A percentile compares a stretch with the other conserved stretches of the same genome.
Conservation (phyloP, 1,284 basidiomycete genomes). For the Sparassis latifolia region DNA sequence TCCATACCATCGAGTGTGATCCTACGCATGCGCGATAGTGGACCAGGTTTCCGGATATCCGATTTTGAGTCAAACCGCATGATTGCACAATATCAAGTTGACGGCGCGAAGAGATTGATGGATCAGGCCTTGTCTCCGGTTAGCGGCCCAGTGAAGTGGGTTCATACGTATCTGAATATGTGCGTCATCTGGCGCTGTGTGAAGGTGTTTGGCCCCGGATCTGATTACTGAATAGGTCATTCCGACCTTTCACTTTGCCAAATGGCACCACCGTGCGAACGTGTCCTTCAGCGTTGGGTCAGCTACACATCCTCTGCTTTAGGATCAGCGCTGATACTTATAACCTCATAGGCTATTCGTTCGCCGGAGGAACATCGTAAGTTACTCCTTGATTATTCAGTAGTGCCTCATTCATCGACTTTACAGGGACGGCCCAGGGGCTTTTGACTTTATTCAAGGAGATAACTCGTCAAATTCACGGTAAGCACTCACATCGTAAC, state of each 20-base stretch:
- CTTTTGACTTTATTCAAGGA: conserved; percentile 78
- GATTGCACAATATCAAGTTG: conserved; percentile 61
- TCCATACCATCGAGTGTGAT: neutral
- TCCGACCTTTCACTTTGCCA: conserved; percentile 55
- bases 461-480: conserved; percentile 54
- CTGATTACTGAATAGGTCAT: conserved; percentile 37
- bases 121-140: conserved; percentile 37
- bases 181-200: conserved; percentile 24
- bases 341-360: conserved; percentile 6
- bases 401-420: neutral
- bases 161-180: conserved; percentile 68
- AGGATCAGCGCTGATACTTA: neutral
- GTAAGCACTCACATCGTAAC: conserved; percentile 26
- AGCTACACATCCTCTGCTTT: conserved; percentile 13
- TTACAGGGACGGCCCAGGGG: conserved; percentile 70
- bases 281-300: conserved; percentile 76
- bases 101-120: conserved; percentile 61
- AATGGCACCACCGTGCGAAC: conserved; percentile 68
- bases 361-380: neutral
- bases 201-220: neutral
- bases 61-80: conserved; percentile 69
- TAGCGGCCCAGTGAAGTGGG: conserved; percentile 53
- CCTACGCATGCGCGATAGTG: conserved; percentile 30
- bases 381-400: neutral
- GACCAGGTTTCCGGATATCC: conserved; percentile 65